Evolutionary conservation across 139 green algal genomes (phyloP).

Genomic region (Yamagishiella unicocca): DNA sequence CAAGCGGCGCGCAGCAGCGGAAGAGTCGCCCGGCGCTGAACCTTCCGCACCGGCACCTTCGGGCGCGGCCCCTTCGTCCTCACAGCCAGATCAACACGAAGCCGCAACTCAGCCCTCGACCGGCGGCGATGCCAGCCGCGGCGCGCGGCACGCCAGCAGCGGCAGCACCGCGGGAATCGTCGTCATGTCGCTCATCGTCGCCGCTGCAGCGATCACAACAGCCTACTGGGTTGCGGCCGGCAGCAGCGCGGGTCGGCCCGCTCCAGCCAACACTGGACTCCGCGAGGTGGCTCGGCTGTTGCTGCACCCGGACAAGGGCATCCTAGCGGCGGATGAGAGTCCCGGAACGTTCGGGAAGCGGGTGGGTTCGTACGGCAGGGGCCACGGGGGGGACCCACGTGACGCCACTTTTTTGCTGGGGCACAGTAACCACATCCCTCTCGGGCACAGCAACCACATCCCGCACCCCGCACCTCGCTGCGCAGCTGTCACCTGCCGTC

Average conservation of each 20-base stretch:
- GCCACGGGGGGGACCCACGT: too few relatives aligned
- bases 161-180: background rate
- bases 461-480: too few relatives aligned
- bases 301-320: slow-evolving; percentile 28
- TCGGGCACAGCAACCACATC: too few relatives aligned
- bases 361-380: too few relatives aligned
- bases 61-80: too few relatives aligned
- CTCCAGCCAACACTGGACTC: background rate
- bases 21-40: background rate
- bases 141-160: background rate
- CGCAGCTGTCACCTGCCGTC: background rate
- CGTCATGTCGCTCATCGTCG: background rate
- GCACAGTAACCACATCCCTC: too few relatives aligned
- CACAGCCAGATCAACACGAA: background rate
- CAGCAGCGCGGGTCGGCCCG: background rate
- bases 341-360: slow-evolving; percentile 17
- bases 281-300: background rate
- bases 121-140: background rate
- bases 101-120: background rate
- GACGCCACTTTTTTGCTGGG: too few relatives aligned
- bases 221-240: background rate
- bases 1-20: background rate
- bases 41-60: too few relatives aligned
- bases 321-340: slow-evolving; percentile 39
- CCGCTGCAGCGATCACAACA: background rate